These are phyloP conservation scores for Creolimax fragrantissima DNA, from an alignment of 78 protist species.

Conservation along the genomic window DNA sequence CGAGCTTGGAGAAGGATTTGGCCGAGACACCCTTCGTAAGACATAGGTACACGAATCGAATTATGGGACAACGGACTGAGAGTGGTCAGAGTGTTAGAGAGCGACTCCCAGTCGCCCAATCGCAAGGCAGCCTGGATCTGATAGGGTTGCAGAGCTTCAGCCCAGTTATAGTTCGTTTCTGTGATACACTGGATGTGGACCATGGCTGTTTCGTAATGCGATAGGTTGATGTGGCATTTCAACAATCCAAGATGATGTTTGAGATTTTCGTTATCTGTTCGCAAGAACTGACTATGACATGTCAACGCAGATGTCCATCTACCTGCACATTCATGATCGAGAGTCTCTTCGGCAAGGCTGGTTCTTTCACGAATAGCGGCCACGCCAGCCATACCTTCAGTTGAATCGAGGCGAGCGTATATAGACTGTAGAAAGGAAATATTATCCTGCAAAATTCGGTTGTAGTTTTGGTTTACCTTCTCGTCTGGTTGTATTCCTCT, in stretches of 20 bases:
- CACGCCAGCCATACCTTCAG: conserved; percentile 10
- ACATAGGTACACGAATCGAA: neutral
- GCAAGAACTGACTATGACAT: neutral
- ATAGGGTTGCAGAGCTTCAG: neutral
- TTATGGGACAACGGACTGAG: neutral
- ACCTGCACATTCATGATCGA: neutral
- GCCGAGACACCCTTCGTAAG: neutral
- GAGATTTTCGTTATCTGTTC: neutral
- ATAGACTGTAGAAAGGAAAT: neutral
- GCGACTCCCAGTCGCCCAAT: neutral
- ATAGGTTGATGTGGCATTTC: neutral
- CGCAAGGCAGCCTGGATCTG: neutral
- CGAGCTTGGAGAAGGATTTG: neutral
- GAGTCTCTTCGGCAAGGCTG: neutral
- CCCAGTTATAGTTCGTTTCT: neutral
- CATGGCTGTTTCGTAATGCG: neutral
- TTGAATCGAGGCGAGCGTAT: neutral
- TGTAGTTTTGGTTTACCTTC: neutral
- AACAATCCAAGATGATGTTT: neutral
- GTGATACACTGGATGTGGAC: neutral
- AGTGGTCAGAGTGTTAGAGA: neutral
- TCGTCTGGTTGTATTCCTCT: neutral
- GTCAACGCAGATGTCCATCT: neutral
- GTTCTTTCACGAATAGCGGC: neutral
- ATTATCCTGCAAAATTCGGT: neutral